phyloP scores from a whole-genome alignment of 2,329 filamentous ascomycete genomes.

The Chalara sp. region DNA sequence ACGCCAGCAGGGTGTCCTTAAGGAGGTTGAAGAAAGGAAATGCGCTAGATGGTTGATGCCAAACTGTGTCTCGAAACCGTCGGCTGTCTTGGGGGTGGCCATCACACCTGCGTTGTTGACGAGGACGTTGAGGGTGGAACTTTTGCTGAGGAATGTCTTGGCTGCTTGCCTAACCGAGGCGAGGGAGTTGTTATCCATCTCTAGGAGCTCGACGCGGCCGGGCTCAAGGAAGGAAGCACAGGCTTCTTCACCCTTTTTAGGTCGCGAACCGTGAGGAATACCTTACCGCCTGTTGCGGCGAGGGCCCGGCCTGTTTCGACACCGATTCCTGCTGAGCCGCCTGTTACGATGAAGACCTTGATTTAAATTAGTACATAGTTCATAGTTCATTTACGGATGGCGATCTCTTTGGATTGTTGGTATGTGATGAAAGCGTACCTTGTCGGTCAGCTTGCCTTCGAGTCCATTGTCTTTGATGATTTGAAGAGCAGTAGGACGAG shows the following conservation, averaged over 20 bases:
- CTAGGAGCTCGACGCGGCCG: slow-evolving; percentile 24
- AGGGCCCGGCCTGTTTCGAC: slow-evolving; percentile 31
- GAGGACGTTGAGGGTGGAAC: slow-evolving; percentile 23
- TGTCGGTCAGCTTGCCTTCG: slow-evolving; percentile 29
- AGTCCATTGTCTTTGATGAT: slow-evolving; percentile 23
- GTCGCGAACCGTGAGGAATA: slow-evolving; percentile 30
- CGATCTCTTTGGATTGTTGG: too few relatives aligned
- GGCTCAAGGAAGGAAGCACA: slow-evolving; percentile 34
- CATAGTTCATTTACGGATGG: too few relatives aligned
- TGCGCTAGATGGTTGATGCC: slow-evolving; percentile 46
- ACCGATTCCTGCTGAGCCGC: slow-evolving; percentile 30
- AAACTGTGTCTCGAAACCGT: slow-evolving; percentile 44
- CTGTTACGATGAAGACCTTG: slow-evolving; percentile 28
- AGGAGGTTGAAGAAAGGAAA: slow-evolving; percentile 48
- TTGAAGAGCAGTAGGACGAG: slow-evolving; percentile 28
- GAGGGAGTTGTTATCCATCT: slow-evolving; percentile 28
- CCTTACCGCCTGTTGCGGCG: slow-evolving; percentile 27
- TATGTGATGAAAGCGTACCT: slow-evolving; percentile 4
- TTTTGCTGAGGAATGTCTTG: slow-evolving; percentile 20
- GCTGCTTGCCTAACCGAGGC: slow-evolving; percentile 25
- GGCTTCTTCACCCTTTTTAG: slow-evolving; percentile 25
- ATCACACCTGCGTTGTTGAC: slow-evolving; percentile 18
- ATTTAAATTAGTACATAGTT: too few relatives aligned
- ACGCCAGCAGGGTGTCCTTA: slow-evolving; percentile 33
- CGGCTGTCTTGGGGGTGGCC: slow-evolving; percentile 26